Percentiles rank a stretch among this genome's conserved stretches.
phyloP scores from a whole-genome alignment of 768 basidiomycete genomes.

The Pleurotus ostreatus region DNA sequence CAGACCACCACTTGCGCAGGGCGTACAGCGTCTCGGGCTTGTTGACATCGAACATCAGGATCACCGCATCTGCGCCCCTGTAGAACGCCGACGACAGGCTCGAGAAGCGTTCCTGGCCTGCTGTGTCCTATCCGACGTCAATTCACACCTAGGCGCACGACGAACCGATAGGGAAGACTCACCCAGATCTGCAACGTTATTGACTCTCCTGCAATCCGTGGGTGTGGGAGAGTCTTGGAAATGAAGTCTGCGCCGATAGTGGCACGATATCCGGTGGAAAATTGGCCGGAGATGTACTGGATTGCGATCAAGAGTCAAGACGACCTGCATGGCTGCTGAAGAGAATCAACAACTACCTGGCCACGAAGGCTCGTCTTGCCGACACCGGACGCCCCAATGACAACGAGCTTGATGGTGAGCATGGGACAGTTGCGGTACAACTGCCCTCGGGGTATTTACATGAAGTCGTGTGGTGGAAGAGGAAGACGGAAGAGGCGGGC shows the following conservation, averaged over 20 bases:
- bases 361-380: slow-evolving; percentile 80
- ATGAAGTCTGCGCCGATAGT: slow-evolving; percentile 93
- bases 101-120: slow-evolving; percentile 87
- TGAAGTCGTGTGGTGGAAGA: too few species aligned
- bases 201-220: slow-evolving; percentile 45
- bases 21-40: slow-evolving; percentile 53
- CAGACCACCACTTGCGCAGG: slow-evolving; percentile 73
- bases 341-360: slow-evolving; percentile 43
- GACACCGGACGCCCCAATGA: slow-evolving; percentile 81
- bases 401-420: slow-evolving; percentile 76
- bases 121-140: slow-evolving; percentile 56
- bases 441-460: too few species aligned
- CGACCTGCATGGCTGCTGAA: background rate
- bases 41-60: slow-evolving; percentile 82
- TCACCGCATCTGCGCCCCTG: slow-evolving; percentile 76
- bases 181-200: slow-evolving; percentile 68
- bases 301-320: background rate
- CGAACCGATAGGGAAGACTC: slow-evolving; percentile 13
- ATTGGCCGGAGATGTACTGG: slow-evolving; percentile 74
- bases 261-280: slow-evolving; percentile 73
- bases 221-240: slow-evolving; percentile 65
- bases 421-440: slow-evolving; percentile 24
- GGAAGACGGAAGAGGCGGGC: too few species aligned
- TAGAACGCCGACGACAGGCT: slow-evolving; percentile 81
- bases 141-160: background rate